Evolutionary conservation across 2,329 filamentous ascomycete species (phyloP).

Genomic region (Nigrospora sphaerica): DNA sequence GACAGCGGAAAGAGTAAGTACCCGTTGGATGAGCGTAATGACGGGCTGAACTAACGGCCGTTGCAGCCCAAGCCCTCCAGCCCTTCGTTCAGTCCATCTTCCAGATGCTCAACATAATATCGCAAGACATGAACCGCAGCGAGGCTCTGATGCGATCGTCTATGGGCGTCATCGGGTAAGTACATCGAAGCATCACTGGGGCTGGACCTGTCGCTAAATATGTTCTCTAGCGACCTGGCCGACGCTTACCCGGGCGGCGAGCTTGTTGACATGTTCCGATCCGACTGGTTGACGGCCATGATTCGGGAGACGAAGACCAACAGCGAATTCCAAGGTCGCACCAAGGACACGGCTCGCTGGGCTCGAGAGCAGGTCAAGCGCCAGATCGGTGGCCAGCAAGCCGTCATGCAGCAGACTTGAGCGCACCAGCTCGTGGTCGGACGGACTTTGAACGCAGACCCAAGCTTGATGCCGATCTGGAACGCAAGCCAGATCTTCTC

Average conservation of each 20-base stretch:
- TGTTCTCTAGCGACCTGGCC: constrained; percentile 62
- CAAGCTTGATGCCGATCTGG: no score
- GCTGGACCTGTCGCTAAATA: not conserved
- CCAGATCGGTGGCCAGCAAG: constrained; percentile 55
- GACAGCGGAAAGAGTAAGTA: constrained; percentile 64
- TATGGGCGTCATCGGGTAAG: constrained; percentile 95
- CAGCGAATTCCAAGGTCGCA: constrained; percentile 77
- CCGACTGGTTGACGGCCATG: constrained; percentile 83
- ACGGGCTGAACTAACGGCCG: constrained; percentile 1
- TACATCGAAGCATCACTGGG: not conserved
- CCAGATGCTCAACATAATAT: constrained; percentile 73
- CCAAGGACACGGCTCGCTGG: constrained; percentile 93
- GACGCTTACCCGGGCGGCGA: constrained; percentile 91
- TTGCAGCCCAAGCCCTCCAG: constrained; percentile 59
- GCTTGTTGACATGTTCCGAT: constrained; percentile 74
- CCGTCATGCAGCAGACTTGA: constrained; percentile 46
- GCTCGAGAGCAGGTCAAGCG: constrained; percentile 96
- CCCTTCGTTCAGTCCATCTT: constrained; percentile 83
- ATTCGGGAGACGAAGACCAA: constrained; percentile 89
- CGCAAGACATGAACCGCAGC: constrained; percentile 77
- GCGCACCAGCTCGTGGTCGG: constrained; percentile 1
- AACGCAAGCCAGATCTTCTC: no score
- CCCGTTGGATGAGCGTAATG: not conserved
- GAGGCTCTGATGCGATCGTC: constrained; percentile 87
- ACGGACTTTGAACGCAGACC: no score